Evolutionary conservation across 768 basidiomycete genomes (phyloP).

Genomic region (Panaeolus papilionaceus): DNA sequence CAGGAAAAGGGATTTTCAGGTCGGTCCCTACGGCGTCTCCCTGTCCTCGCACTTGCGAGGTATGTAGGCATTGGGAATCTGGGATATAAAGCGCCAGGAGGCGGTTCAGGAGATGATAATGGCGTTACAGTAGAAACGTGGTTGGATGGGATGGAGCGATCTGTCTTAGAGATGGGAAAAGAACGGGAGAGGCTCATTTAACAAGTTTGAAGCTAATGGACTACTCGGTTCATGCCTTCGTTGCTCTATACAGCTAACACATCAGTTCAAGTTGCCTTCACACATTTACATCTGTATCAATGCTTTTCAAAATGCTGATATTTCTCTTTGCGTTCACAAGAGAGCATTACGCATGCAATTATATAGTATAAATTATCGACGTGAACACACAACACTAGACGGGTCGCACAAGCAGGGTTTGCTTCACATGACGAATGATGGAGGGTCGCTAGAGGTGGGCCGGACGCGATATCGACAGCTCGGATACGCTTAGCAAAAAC

Average conservation of each 20-base stretch:
- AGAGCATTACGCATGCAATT: slow-evolving; percentile 2
- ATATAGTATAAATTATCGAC: slow-evolving; percentile 14
- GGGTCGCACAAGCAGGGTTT: slow-evolving; percentile 5
- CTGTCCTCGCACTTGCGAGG: slow-evolving; percentile 89
- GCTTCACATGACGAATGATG: slow-evolving; percentile 2
- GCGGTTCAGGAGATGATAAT: slow-evolving; percentile 19
- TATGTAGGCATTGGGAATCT: slow-evolving; percentile 69
- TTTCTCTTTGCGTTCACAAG: not conserved
- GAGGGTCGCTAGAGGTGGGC: slow-evolving; percentile 3
- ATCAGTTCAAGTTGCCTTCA: not conserved
- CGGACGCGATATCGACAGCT: slow-evolving; percentile 5
- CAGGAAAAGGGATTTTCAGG: slow-evolving; percentile 89
- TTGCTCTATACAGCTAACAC: not conserved
- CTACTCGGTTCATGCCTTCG: not conserved
- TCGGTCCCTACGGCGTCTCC: slow-evolving; percentile 89
- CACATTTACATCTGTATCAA: not conserved
- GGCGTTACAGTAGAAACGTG: slow-evolving; percentile 66
- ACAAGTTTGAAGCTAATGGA: slow-evolving; percentile 12
- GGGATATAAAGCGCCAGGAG: slow-evolving; percentile 11
- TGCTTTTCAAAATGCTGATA: not conserved
- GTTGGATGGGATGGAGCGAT: slow-evolving; percentile 86
- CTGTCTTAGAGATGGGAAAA: slow-evolving; percentile 62
- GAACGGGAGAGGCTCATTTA: slow-evolving; percentile 55
- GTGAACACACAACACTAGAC: slow-evolving; percentile 16
- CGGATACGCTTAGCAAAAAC: not conserved